A percentile compares a stretch with the other conserved stretches of the same genome.
Evolutionary conservation across 768 basidiomycete genomes (phyloP).

Genomic region (Hericium rajendrae): DNA sequence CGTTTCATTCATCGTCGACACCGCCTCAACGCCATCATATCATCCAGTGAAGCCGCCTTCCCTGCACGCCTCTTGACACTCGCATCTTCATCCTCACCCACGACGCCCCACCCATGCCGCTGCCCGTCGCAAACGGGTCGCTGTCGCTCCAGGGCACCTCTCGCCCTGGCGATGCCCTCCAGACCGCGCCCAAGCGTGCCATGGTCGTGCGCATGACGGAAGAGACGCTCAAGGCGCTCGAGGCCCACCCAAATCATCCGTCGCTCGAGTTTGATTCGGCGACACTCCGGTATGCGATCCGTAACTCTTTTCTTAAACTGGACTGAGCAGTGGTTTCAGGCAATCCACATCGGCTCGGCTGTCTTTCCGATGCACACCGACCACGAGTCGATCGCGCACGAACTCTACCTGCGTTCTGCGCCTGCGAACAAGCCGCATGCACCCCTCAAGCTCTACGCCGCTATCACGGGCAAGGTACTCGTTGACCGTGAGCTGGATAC

Average conservation of each 20-base stretch:
- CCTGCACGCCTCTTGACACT: too few relatives aligned
- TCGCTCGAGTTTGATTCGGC: conserved; percentile 55
- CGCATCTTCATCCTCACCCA: neutral
- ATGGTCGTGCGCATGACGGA: conserved; percentile 70
- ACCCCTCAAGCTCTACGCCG: conserved; percentile 65
- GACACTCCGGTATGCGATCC: conserved; percentile 39
- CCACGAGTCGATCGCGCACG: conserved; percentile 51
- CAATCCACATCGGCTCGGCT: conserved; percentile 53
- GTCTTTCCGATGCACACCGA: conserved; percentile 51
- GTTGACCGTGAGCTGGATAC: conserved; percentile 52
- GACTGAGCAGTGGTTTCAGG: neutral
- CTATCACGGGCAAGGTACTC: conserved; percentile 61
- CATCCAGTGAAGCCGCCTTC: too few relatives aligned
- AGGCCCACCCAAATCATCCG: conserved; percentile 33
- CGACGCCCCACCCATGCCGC: conserved; percentile 40
- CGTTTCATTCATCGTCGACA: too few relatives aligned
- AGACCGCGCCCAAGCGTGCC: conserved; percentile 58
- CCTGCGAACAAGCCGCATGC: conserved; percentile 48
- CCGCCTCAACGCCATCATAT: too few relatives aligned
- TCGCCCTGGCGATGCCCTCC: conserved; percentile 42
- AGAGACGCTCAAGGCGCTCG: conserved; percentile 62
- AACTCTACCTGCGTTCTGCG: conserved; percentile 62
- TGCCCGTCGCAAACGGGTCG: conserved; percentile 39
- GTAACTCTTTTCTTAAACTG: neutral
- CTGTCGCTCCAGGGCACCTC: conserved; percentile 53